Evolutionary conservation across 1,139 yeast genomes (phyloP).

Genomic region (Taphrina betulina): DNA sequence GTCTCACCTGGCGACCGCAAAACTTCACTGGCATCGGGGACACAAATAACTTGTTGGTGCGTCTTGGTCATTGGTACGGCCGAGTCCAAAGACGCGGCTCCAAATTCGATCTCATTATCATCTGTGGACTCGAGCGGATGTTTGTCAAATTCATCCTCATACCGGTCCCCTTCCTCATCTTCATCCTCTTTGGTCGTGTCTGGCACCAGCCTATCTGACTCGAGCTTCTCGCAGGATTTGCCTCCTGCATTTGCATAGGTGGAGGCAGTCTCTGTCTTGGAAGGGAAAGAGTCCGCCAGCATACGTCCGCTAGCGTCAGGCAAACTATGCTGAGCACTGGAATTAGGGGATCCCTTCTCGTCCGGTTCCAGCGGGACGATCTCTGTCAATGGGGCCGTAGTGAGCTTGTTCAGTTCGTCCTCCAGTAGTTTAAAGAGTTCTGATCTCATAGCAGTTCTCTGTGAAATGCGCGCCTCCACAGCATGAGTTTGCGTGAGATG

Average conservation of each 20-base stretch:
- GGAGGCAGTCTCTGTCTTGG: not conserved
- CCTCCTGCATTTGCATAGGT: not conserved
- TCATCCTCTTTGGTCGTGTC: not conserved
- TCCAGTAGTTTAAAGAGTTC: slow-evolving; percentile 6
- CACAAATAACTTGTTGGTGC: too few relatives aligned
- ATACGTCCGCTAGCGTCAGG: not conserved
- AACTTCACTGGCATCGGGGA: too few relatives aligned
- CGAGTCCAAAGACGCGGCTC: too few relatives aligned
- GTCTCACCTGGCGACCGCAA: too few relatives aligned
- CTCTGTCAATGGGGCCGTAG: too few relatives aligned
- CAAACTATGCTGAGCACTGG: not conserved
- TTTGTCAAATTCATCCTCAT: too few relatives aligned
- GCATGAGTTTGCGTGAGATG: not conserved
- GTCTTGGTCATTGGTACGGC: too few relatives aligned
- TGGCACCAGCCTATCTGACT: not conserved
- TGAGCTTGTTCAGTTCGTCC: too few relatives aligned
- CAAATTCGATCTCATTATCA: not conserved
- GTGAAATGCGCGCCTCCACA: not conserved
- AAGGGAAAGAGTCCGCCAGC: not conserved
- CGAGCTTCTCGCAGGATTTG: not conserved
- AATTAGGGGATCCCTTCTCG: too few relatives aligned
- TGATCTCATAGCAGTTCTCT: not conserved
- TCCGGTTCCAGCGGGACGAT: too few relatives aligned
- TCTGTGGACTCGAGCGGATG: not conserved
- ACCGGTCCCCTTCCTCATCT: too few relatives aligned